Evolutionary conservation across 306 rosid species (phyloP).

Genomic region (Canavalia gladiata): DNA sequence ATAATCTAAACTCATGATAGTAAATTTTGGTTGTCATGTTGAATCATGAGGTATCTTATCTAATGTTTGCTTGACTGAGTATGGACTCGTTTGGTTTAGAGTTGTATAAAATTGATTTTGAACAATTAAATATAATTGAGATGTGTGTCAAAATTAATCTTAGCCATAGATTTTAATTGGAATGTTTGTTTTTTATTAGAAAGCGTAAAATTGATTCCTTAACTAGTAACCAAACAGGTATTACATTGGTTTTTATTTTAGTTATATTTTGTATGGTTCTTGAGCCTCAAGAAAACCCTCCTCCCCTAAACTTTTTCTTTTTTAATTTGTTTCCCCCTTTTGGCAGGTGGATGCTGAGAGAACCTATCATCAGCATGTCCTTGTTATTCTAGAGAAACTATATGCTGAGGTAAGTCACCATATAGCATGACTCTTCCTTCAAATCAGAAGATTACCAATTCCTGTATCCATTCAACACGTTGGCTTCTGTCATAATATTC

Average conservation of each 20-base stretch:
- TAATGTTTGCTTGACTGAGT: constrained; percentile 32
- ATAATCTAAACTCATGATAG: constrained; percentile 10
- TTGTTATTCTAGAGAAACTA: constrained; percentile 75
- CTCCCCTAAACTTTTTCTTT: neutral
- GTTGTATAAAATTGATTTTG: no score
- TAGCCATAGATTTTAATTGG: no score
- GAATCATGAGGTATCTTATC: constrained; percentile 13
- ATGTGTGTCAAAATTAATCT: no score
- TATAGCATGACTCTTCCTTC: constrained; percentile 36
- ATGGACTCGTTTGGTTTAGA: neutral
- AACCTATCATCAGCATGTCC: constrained; percentile 80
- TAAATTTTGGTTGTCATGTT: constrained; percentile 18
- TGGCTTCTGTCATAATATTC: constrained; percentile 38
- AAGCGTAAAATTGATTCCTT: no score
- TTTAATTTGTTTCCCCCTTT: constrained; percentile 22
- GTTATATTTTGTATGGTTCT: constrained; percentile 32
- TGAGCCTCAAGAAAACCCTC: constrained; percentile 28
- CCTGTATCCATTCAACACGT: constrained; percentile 28
- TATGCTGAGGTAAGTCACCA: constrained; percentile 74
- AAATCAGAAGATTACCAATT: constrained; percentile 19
- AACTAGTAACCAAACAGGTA: no score
- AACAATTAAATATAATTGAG: no score
- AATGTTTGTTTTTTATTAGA: no score
- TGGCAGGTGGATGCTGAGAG: constrained; percentile 88
- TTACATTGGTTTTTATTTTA: neutral